phyloP scores from a whole-genome alignment of 2,329 filamentous ascomycete genomes.

The Scleromitrula shiraiana region DNA sequence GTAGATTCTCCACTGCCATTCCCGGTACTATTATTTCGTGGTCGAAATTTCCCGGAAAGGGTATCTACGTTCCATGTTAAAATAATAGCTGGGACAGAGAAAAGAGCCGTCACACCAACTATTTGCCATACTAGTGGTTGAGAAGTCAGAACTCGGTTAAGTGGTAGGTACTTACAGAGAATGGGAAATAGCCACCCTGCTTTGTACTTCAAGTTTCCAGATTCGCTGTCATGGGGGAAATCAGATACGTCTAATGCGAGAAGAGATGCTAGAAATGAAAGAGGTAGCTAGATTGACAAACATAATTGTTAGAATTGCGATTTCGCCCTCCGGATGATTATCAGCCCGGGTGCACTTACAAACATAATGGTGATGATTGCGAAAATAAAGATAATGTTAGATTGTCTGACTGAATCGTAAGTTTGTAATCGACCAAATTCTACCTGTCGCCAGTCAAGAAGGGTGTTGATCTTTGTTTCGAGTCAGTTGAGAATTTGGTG shows the following conservation, averaged over 20 bases:
- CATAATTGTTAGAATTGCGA: not conserved
- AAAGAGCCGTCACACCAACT: not conserved
- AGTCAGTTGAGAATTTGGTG: constrained; percentile 33
- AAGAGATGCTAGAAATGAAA: not conserved
- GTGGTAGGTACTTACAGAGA: not conserved
- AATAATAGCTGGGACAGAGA: not conserved
- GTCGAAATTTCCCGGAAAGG: not conserved
- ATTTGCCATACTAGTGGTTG: not conserved
- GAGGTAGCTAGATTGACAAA: not conserved
- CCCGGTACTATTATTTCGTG: not conserved
- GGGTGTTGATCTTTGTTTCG: constrained; percentile 49
- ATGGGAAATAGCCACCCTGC: not conserved
- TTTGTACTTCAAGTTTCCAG: not conserved
- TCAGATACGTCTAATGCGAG: not conserved
- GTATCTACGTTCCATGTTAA: not conserved
- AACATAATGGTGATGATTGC: constrained; percentile 30
- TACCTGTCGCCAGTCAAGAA: constrained; percentile 35
- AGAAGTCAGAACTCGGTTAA: too few species aligned
- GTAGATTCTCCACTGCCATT: not conserved
- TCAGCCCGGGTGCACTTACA: not conserved
- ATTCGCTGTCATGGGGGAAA: not conserved
- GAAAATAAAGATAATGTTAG: constrained; percentile 29
- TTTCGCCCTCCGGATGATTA: too few species aligned
- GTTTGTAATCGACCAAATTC: constrained; percentile 25
- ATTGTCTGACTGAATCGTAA: constrained; percentile 21